Base-by-base conservation (phyloP, 257 asterid genomes). In the Misopates orontium region DNA sequence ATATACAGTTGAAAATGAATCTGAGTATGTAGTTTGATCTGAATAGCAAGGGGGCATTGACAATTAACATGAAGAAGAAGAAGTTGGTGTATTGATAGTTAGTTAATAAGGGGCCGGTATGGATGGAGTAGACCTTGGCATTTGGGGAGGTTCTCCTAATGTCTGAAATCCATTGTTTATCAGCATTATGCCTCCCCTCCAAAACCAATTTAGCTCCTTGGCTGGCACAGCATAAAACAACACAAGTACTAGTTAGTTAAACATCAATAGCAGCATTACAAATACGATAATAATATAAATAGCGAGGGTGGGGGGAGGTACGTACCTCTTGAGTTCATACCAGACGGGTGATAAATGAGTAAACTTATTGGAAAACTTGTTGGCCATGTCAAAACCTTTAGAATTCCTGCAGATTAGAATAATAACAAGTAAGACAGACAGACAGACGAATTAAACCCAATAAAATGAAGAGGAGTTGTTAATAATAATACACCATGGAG, bases 301-400 rank as follows among this genome's bases (percentile, higher is more conserved):
- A n/a, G n/a, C 36, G 36, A 28, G 36, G 3, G 39, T 71, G 53
- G 53, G 44, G 39, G 58, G 21, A 44, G 56, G 39, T 50, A 48
- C 74, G 9, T 78, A 93, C 98, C 96, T 87, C 74, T 80, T 87
- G 28, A 93, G 86, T 53, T 93, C 90, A 77, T 93, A 93, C 99
- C 99, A 93, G 71, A 93, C 99, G 5, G 97, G 97, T 12, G 96
- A 90, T 45, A 93, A 66, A 80, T 93, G 99, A 42, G 95, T 90
- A 17, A 87, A 78, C 88, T 93, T 93, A 67, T 86, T 69, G 62
- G 70, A 70, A 63, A 84, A 90, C 81, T 82, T 90, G 87, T 86
- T 90, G 70, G 95, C 96, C 84, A 84, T 67, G 36, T 84, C 91
- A 80, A 85, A 90, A 21, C 99, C 99, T 80, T 82, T 90, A 22